These are phyloP conservation scores for Pleoardoris graminearum DNA, from an alignment of 2,329 filamentous ascomycete genomes.

Conservation along the genomic window DNA sequence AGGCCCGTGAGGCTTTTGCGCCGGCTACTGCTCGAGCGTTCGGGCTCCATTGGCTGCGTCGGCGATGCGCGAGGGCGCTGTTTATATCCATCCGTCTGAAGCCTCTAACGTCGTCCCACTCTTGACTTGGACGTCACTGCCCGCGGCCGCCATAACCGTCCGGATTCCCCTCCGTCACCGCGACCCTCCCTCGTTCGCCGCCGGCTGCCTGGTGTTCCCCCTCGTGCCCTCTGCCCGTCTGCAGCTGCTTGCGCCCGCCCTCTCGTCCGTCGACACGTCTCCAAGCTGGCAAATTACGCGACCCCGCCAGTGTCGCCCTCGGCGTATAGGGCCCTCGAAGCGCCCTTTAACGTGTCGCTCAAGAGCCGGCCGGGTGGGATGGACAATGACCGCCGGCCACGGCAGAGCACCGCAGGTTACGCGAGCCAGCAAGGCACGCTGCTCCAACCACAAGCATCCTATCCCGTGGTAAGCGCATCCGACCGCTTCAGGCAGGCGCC, in stretches of 20 bases:
- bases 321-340: constrained; percentile 63
- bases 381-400: constrained; percentile 74
- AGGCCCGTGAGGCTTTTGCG: constrained; percentile 42
- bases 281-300: constrained; percentile 68
- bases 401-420: constrained; percentile 72
- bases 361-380: constrained; percentile 65
- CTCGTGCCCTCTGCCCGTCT: not conserved
- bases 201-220: constrained; percentile 7
- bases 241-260: constrained; percentile 6
- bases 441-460: constrained; percentile 49
- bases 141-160: constrained; percentile 14
- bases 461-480: constrained; percentile 50
- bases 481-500: constrained; percentile 55
- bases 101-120: constrained; percentile 33
- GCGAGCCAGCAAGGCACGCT: constrained; percentile 54
- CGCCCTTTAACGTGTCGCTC: constrained; percentile 59
- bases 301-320: constrained; percentile 66
- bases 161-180: constrained; percentile 8
- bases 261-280: constrained; percentile 35
- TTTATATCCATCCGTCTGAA: constrained; percentile 43
- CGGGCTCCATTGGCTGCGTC: constrained; percentile 43
- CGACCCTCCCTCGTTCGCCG: constrained; percentile 1
- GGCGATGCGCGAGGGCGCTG: constrained; percentile 40
- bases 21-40: constrained; percentile 37
- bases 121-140: constrained; percentile 34